Conservation (phyloP, 495 filamentous ascomycete species). For the Penicillium ochrochloron region DNA sequence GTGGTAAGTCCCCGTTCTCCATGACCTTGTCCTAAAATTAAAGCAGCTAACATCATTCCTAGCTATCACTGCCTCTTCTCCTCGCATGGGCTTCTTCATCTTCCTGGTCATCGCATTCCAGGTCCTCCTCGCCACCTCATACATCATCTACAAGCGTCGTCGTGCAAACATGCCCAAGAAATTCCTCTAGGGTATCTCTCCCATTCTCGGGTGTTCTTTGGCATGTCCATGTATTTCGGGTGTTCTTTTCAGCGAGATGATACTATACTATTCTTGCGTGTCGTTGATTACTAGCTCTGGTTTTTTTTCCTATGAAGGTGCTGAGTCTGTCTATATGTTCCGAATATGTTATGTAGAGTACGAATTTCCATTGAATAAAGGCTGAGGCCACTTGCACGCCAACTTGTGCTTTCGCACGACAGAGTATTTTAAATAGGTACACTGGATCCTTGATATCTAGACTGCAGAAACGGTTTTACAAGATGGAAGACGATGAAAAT, state of each 20-base stretch:
- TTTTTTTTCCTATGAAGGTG: conserved; percentile 7
- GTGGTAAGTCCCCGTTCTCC: conserved; percentile 30
- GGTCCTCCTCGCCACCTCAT: conserved; percentile 67
- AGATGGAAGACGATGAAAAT: background rate
- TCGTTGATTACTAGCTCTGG: conserved; percentile 23
- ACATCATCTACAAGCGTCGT: conserved; percentile 81
- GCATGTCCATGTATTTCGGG: background rate
- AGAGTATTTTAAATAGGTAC: too few species aligned
- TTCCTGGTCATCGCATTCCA: conserved; percentile 79
- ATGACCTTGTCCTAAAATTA: background rate
- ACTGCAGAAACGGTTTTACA: background rate
- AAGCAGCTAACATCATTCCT: conserved; percentile 20
- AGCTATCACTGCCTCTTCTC: conserved; percentile 64
- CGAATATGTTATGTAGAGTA: conserved; percentile 28
- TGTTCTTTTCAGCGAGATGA: conserved; percentile 4
- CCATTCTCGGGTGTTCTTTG: background rate
- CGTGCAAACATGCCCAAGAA: conserved; percentile 84
- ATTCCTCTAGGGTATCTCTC: conserved; percentile 65
- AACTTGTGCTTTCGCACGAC: too few species aligned
- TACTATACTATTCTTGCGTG: conserved; percentile 23
- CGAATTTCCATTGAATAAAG: conserved; percentile 18
- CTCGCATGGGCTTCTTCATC: conserved; percentile 74
- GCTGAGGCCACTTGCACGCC: too few species aligned
- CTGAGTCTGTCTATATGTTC: conserved; percentile 17
- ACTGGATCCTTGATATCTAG: too few species aligned